A percentile compares a stretch with the other conserved stretches of the same genome.
These are phyloP conservation scores for Mrakia hoshinonis DNA, from an alignment of 768 basidiomycete species.

Conservation along the genomic window DNA sequence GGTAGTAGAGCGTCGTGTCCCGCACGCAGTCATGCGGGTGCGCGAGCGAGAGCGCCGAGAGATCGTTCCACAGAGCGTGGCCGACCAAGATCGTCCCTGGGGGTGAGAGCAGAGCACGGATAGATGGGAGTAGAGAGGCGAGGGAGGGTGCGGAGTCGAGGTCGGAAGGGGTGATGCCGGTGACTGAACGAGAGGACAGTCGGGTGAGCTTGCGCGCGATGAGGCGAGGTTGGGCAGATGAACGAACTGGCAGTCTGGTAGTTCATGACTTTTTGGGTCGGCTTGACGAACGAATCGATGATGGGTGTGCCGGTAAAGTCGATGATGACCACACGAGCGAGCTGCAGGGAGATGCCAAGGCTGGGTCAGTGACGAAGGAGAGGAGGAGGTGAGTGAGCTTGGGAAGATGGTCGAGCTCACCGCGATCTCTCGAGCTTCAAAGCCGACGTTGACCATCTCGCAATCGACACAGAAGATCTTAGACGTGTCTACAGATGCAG, in stretches of 20 bases:
- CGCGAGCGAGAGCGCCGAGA: not conserved
- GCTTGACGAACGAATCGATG: not conserved
- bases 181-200: not conserved
- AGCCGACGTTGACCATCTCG: constrained; percentile 15
- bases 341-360: not conserved
- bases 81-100: not conserved
- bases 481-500: not conserved
- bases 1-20: constrained; percentile 5
- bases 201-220: no score
- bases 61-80: constrained; percentile 7
- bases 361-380: not conserved
- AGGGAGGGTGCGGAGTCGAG: not conserved
- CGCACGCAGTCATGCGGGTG: not conserved
- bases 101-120: not conserved
- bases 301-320: not conserved
- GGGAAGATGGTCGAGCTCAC: not conserved
- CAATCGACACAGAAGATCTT: not conserved
- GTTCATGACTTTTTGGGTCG: not conserved
- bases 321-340: not conserved
- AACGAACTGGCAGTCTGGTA: not conserved
- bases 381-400: not conserved
- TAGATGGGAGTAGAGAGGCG: not conserved
- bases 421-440: not conserved
- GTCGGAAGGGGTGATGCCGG: not conserved
- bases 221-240: not conserved